These are phyloP conservation scores for Diaporthe sp. DNA, from an alignment of 2,329 filamentous ascomycete species.

Conservation along the genomic window DNA sequence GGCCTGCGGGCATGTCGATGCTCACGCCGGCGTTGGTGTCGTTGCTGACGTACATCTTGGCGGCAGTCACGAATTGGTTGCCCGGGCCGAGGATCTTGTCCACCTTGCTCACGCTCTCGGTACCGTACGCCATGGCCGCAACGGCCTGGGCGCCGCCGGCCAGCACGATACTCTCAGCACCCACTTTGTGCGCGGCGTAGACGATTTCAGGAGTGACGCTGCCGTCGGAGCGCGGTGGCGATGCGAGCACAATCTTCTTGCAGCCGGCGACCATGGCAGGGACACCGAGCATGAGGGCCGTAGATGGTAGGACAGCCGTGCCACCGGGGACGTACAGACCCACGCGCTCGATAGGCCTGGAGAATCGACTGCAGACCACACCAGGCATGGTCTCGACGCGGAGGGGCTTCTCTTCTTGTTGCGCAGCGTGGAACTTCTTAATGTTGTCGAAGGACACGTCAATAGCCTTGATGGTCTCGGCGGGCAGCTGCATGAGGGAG, in stretches of 20 bases:
- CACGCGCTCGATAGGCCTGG: conserved; percentile 93
- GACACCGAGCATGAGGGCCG: conserved; percentile 97
- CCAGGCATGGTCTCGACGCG: conserved; percentile 98
- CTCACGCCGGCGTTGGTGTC: conserved; percentile 95
- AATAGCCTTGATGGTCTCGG: conserved; percentile 92
- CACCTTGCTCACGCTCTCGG: conserved; percentile 93
- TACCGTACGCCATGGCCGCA: conserved; percentile 97
- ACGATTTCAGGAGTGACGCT: conserved; percentile 97
- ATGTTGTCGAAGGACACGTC: conserved; percentile 97
- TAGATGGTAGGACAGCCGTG: conserved; percentile 96
- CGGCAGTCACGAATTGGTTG: conserved; percentile 98
- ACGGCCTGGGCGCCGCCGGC: conserved; percentile 96
- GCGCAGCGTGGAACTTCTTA: conserved; percentile 90
- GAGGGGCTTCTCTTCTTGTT: conserved; percentile 86
- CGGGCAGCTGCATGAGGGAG: conserved; percentile 85
- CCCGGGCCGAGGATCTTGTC: conserved; percentile 99
- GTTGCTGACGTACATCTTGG: conserved; percentile 98
- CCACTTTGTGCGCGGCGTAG: conserved; percentile 96
- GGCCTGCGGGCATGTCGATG: conserved; percentile 98
- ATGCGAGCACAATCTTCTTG: conserved; percentile 93
- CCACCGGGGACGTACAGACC: conserved; percentile 96
- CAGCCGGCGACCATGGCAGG: conserved; percentile 98
- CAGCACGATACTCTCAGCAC: conserved; percentile 94
- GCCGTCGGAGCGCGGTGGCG: conserved; percentile 89
- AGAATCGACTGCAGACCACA: conserved; percentile 93